Evolutionary conservation across 2,329 filamentous ascomycete species (phyloP).

Genomic region (Elsinoe ampelina): DNA sequence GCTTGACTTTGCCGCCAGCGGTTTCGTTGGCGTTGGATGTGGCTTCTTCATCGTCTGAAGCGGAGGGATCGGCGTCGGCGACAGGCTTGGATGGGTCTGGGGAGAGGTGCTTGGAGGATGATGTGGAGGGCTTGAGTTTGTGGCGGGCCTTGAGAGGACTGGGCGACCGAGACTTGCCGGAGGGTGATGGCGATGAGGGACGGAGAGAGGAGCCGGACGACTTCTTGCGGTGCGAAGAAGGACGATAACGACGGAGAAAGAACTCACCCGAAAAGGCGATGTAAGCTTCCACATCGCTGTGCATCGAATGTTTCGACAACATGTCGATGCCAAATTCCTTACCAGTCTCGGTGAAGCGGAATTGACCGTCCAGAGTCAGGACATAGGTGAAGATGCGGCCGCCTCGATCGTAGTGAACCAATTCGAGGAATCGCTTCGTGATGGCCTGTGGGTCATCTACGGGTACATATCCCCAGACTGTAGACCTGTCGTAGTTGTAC

Average conservation of each 20-base stretch:
- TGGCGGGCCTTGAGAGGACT: not conserved
- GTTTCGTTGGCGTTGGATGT: conserved; percentile 12
- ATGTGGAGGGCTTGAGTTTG: not conserved
- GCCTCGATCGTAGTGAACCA: conserved; percentile 78
- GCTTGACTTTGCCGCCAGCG: conserved; percentile 19
- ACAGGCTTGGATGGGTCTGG: conserved; percentile 32
- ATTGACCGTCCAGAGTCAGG: conserved; percentile 72
- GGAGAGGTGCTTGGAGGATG: not conserved
- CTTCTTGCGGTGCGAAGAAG: not conserved
- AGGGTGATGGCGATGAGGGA: not conserved
- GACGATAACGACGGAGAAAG: conserved; percentile 58
- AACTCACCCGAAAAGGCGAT: conserved; percentile 92
- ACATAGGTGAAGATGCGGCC: conserved; percentile 87
- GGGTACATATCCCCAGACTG: conserved; percentile 59
- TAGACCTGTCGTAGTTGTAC: conserved; percentile 77
- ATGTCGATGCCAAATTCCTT: conserved; percentile 93
- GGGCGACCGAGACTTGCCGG: not conserved
- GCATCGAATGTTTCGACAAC: conserved; percentile 93
- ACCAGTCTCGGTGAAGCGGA: conserved; percentile 90
- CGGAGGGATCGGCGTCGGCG: conserved; percentile 30
- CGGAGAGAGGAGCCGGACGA: not conserved
- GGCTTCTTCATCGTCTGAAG: conserved; percentile 28
- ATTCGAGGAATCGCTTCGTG: conserved; percentile 70
- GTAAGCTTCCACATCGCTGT: conserved; percentile 83
- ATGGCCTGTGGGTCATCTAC: conserved; percentile 56